Percentiles rank a stretch among this genome's conserved stretches.
phyloP scores from a whole-genome alignment of 805 yeast species.

The Wickerhamiella kurtzmanii region DNA sequence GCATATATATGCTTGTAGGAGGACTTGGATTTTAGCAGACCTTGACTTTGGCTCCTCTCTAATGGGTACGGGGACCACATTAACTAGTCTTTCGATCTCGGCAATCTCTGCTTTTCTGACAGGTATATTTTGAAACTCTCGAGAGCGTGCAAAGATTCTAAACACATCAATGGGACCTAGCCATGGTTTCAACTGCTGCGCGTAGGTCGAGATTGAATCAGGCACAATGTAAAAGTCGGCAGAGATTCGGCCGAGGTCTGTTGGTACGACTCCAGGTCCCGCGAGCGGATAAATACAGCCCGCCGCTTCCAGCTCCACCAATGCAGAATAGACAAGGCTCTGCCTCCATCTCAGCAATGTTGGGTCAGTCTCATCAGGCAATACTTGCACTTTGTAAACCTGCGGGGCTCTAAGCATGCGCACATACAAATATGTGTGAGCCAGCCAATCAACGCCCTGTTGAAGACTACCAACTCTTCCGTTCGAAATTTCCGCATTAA shows the following conservation, averaged over 20 bases:
- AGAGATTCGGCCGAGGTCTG: slow-evolving; percentile 71
- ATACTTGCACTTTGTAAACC: slow-evolving; percentile 55
- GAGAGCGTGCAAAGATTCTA: slow-evolving; percentile 62
- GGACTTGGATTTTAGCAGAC: slow-evolving; percentile 60
- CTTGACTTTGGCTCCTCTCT: slow-evolving; percentile 59
- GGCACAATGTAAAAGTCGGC: slow-evolving; percentile 75
- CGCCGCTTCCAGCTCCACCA: slow-evolving; percentile 41
- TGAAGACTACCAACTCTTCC: slow-evolving; percentile 48
- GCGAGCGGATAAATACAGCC: slow-evolving; percentile 33
- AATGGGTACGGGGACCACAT: slow-evolving; percentile 75
- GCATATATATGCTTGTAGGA: slow-evolving; percentile 81
- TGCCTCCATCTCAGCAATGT: slow-evolving; percentile 39
- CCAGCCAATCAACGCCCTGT: slow-evolving; percentile 72
- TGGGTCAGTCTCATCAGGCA: slow-evolving; percentile 42
- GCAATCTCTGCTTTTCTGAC: slow-evolving; percentile 73
- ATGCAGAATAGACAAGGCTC: slow-evolving; percentile 67
- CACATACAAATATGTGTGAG: slow-evolving; percentile 62
- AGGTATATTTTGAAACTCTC: slow-evolving; percentile 73
- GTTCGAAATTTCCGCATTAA: slow-evolving; percentile 77
- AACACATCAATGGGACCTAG: slow-evolving; percentile 60
- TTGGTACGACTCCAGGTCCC: slow-evolving; percentile 32
- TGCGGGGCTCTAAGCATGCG: slow-evolving; percentile 65
- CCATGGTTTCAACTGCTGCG: slow-evolving; percentile 48
- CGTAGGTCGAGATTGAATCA: slow-evolving; percentile 56
- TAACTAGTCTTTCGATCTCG: slow-evolving; percentile 57